phyloP scores from a whole-genome alignment of 495 filamentous ascomycete genomes.

The Penicillium lividum region DNA sequence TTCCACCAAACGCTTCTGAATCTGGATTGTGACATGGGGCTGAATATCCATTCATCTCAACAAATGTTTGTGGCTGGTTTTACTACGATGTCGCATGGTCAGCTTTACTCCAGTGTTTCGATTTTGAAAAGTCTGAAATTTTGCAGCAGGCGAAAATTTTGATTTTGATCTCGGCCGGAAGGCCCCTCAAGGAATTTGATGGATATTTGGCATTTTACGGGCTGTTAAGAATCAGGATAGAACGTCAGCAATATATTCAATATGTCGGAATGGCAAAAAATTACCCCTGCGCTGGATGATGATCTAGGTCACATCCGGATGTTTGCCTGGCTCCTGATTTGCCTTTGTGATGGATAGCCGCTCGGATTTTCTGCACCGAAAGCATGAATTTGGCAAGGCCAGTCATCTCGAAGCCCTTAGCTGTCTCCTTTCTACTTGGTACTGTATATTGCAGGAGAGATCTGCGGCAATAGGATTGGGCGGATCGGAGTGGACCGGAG shows the following conservation, averaged over 20 bases:
- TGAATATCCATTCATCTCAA: too few relatives aligned
- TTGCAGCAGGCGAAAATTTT: slow-evolving; percentile 46
- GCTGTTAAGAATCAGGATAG: slow-evolving; percentile 6
- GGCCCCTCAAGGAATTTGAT: slow-evolving; percentile 30
- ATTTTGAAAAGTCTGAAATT: slow-evolving; percentile 33
- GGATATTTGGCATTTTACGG: slow-evolving; percentile 21
- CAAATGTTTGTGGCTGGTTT: too few relatives aligned
- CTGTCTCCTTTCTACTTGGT: background rate
- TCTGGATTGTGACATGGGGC: too few relatives aligned
- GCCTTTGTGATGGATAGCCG: slow-evolving; percentile 33
- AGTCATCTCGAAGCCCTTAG: slow-evolving; percentile 36
- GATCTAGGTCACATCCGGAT: slow-evolving; percentile 21
- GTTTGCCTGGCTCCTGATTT: slow-evolving; percentile 30
- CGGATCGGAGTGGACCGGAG: background rate
- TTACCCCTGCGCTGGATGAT: slow-evolving; percentile 22
- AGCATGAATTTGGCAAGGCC: slow-evolving; percentile 36
- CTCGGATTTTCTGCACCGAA: slow-evolving; percentile 38
- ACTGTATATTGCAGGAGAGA: background rate
- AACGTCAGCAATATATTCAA: background rate
- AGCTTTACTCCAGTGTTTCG: too few relatives aligned
- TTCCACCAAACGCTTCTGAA: too few relatives aligned
- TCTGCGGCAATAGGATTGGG: background rate
- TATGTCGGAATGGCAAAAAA: background rate
- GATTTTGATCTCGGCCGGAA: slow-evolving; percentile 49
- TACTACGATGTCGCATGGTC: too few relatives aligned